Percentiles rank a stretch among this genome's conserved stretches.
Conservation (phyloP, 768 basidiomycete genomes). For the Pleurotus pulmonarius region DNA sequence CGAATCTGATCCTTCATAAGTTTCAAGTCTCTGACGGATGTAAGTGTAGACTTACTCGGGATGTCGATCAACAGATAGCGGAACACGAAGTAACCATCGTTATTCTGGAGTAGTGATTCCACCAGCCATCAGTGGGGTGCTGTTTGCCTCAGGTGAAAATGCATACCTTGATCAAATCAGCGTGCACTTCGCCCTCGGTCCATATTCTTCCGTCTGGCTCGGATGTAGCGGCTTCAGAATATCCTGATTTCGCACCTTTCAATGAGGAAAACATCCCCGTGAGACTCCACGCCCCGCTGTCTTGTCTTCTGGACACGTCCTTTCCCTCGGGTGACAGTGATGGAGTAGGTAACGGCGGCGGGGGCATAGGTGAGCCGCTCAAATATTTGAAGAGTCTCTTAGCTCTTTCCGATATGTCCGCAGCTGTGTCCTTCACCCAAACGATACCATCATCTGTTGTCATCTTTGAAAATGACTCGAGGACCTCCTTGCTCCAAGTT, state of each 20-base stretch:
- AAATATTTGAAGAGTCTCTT: conserved; percentile 68
- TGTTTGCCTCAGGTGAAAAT: conserved; percentile 1
- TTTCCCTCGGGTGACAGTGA: conserved; percentile 24
- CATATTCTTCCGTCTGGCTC: conserved; percentile 40
- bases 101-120: conserved; percentile 43
- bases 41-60: conserved; percentile 54
- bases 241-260: conserved; percentile 33
- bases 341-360: conserved; percentile 24
- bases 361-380: conserved; percentile 53
- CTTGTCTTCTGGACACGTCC: conserved; percentile 24
- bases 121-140: conserved; percentile 7
- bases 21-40: conserved; percentile 8
- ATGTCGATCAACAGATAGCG: conserved; percentile 77
- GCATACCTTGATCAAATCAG: conserved; percentile 69
- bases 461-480: conserved; percentile 40
- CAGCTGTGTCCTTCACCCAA: conserved; percentile 40
- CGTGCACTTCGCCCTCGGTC: conserved; percentile 81
- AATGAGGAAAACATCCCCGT: conserved; percentile 70
- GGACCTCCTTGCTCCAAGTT: conserved; percentile 39
- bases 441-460: conserved; percentile 52
- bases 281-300: conserved; percentile 48
- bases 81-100: conserved; percentile 74
- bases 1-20: conserved; percentile 41
- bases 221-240: conserved; percentile 21
- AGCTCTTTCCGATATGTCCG: conserved; percentile 41